Base-by-base conservation (phyloP, 148 eudicot genomes). In the Camellia granthamiana region DNA sequence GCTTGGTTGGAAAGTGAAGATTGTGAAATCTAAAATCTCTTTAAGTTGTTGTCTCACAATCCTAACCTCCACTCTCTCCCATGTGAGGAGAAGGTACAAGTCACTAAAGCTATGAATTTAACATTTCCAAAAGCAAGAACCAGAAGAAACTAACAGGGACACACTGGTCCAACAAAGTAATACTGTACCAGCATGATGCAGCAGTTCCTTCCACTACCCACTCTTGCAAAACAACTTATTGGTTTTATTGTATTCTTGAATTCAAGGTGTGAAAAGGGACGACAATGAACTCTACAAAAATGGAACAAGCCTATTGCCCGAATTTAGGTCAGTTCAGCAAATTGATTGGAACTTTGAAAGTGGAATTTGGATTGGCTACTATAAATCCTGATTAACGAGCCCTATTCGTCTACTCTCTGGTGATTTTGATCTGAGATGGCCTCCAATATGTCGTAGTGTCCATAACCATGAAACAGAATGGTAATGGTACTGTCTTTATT, bases 401-500 rank as follows among this genome's bases (percentile, higher is more conserved):
- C 38, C 16, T 41, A 67, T 12, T 46, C 77, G n/a, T 55, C 15
- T 21, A 42, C 23, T 16, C 72, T 64, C 6, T 66, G 69, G 30
- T 56, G 38, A 63, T 41, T 77, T 42, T 69, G 43, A 58, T 69
- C 64, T 16, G 30, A 58, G 66, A 80, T 80, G 10, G 80, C 79
- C 69, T 92, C 93, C 74, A 92, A 71, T 38, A 89, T 84, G 62
- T 92, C 96, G 76, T 90, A 92, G 75, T 92, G 96, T 41, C 96
- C 96, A 85, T 92, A 92, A 6, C 93, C 90, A 80, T 92, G 90
- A 80, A 92, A 92, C 77, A 89, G 63, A 67, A 92, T 88, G 30
- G 87, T 86, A 54, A 92, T 88, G 1, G 92, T 80, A 42, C 71
- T 72, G 65, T 83, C 85, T 21, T 84, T 77, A 16, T 84, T 77